A percentile compares a stretch with the other conserved stretches of the same genome.
These are phyloP conservation scores for Pezicula neosporulosa DNA, from an alignment of 2,329 filamentous ascomycete species.

Conservation along the genomic window DNA sequence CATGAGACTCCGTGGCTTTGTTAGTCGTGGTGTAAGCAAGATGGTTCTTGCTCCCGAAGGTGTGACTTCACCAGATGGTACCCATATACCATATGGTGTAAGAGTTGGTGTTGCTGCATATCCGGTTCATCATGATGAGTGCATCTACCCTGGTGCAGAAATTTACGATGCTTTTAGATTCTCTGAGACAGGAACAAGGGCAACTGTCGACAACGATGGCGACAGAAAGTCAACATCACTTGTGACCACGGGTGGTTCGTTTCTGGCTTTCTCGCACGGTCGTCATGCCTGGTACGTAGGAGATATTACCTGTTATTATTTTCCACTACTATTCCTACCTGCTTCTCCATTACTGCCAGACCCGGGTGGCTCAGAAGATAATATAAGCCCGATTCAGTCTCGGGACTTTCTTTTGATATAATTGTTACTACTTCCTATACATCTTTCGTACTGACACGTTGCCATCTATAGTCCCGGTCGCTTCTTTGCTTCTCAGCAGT, in stretches of 20 bases:
- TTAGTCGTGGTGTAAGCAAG: constrained; percentile 21
- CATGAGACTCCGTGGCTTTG: constrained; percentile 32
- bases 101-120: constrained; percentile 29
- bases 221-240: constrained; percentile 16
- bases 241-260: constrained; percentile 21
- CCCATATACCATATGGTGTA: constrained; percentile 28
- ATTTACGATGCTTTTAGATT: constrained; percentile 17
- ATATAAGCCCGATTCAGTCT: no score
- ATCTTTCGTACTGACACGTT: constrained; percentile 3
- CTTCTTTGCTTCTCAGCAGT: background rate
- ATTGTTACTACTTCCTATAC: no score
- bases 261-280: constrained; percentile 27
- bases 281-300: constrained; percentile 25
- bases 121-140: constrained; percentile 17
- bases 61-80: constrained; percentile 37
- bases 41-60: constrained; percentile 35
- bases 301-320: no score
- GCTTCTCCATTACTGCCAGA: no score
- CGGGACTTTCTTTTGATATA: no score
- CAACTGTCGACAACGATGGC: constrained; percentile 2
- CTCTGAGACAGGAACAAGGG: background rate
- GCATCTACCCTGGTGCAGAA: constrained; percentile 10
- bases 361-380: no score
- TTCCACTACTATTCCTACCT: no score
- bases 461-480: constrained; percentile 3